phyloP scores from a whole-genome alignment of 306 rosid species.

The Inga laurina region DNA sequence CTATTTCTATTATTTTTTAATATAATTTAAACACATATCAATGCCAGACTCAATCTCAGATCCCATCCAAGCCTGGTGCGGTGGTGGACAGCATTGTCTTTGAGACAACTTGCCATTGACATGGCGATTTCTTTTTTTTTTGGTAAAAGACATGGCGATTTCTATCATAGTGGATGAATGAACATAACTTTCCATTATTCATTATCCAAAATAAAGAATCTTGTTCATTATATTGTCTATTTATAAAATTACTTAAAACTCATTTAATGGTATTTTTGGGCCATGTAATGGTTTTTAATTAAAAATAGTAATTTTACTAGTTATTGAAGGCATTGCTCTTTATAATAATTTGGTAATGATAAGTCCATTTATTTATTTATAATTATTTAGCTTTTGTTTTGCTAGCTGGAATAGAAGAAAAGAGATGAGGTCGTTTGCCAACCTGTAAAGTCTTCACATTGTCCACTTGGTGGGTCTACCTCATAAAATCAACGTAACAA shows the following conservation, averaged over 20 bases:
- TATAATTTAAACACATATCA: too few species aligned
- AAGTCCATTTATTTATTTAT: background rate
- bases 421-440: conserved; percentile 38
- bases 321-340: background rate
- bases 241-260: background rate
- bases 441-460: conserved; percentile 45
- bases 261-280: background rate
- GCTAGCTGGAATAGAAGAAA: conserved; percentile 33
- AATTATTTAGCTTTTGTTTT: background rate
- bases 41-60: too few species aligned
- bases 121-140: too few species aligned
- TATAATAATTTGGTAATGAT: background rate
- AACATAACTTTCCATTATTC: background rate
- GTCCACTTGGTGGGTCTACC: conserved; percentile 36
- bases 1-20: background rate
- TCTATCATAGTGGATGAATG: background rate
- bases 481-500: background rate
- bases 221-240: background rate
- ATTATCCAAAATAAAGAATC: background rate
- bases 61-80: too few species aligned
- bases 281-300: background rate
- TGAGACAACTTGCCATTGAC: too few species aligned
- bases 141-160: too few species aligned
- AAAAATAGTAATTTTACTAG: background rate
- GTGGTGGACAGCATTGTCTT: too few species aligned